These are phyloP conservation scores for Nemania diffusa DNA, from an alignment of 2,329 filamentous ascomycete genomes.

Conservation along the genomic window DNA sequence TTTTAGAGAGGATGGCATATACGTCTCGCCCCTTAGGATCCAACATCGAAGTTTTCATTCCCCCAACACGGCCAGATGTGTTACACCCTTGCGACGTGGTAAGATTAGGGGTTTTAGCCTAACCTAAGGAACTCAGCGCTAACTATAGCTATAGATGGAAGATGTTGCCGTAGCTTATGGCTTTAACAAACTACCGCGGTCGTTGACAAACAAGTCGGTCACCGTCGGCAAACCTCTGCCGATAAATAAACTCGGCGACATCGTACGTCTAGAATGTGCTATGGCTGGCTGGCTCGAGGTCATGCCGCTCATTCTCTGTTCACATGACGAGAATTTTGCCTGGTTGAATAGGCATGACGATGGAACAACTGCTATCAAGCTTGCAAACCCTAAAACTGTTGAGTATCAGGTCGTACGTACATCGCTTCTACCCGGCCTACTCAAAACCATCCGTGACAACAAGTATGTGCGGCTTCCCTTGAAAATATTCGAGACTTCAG, in stretches of 20 bases:
- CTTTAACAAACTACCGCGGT: constrained; percentile 93
- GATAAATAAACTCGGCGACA: constrained; percentile 95
- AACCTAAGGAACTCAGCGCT: not conserved
- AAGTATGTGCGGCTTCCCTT: constrained; percentile 79
- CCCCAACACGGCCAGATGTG: constrained; percentile 90
- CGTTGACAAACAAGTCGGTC: constrained; percentile 77
- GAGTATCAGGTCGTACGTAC: constrained; percentile 86
- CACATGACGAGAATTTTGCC: constrained; percentile 96
- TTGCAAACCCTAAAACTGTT: constrained; percentile 81
- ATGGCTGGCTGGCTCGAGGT: constrained; percentile 98
- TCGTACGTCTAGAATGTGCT: constrained; percentile 86
- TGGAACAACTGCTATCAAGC: constrained; percentile 73
- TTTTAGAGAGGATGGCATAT: constrained; percentile 90
- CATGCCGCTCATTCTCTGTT: constrained; percentile 95
- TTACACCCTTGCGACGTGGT: constrained; percentile 92
- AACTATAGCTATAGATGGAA: constrained; percentile 72
- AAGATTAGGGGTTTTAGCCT: constrained; percentile 1
- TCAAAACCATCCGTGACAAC: constrained; percentile 84
- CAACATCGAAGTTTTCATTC: constrained; percentile 82
- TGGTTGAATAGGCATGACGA: constrained; percentile 87
- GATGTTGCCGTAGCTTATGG: constrained; percentile 96
- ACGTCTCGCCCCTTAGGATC: constrained; percentile 78
- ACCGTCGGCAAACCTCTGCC: constrained; percentile 86
- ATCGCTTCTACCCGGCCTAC: constrained; percentile 75
- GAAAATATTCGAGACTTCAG: constrained; percentile 81